Conservation (phyloP, 2,329 filamentous ascomycete genomes). For the Ophiostoma ips region DNA sequence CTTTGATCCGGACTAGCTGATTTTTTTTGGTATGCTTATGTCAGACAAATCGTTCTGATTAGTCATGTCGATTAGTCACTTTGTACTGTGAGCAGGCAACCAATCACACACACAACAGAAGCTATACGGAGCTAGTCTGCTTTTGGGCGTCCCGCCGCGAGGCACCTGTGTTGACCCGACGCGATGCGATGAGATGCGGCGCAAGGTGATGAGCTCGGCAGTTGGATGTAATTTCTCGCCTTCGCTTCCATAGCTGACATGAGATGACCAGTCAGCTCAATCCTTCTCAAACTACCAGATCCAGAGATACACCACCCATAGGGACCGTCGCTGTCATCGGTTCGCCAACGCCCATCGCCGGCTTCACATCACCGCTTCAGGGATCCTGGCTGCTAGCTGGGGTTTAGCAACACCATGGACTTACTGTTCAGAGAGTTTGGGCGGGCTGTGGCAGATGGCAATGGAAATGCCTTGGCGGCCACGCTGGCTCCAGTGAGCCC, state of each 20-base stretch:
- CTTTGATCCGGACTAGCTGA: conserved; percentile 4
- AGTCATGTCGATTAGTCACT: not conserved
- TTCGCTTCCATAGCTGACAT: too few species aligned
- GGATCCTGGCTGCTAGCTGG: not conserved
- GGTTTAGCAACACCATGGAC: conserved; percentile 58
- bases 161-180: too few species aligned
- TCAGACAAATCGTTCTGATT: not conserved
- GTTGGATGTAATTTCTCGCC: too few species aligned
- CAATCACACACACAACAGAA: not conserved
- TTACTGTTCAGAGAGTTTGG: conserved; percentile 60
- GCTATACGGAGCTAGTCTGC: not conserved
- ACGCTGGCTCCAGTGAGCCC: conserved; percentile 61
- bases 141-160: not conserved
- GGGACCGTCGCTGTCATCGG: too few species aligned
- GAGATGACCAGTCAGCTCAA: too few species aligned
- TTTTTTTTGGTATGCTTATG: not conserved
- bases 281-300: too few species aligned
- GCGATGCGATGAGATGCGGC: too few species aligned
- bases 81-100: not conserved
- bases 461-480: conserved; percentile 60
- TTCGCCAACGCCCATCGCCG: too few species aligned
- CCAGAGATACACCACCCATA: too few species aligned
- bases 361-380: not conserved
- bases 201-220: too few species aligned
- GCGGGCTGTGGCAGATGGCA: conserved; percentile 46